phyloP scores from a whole-genome alignment of 768 basidiomycete species.

The Lactarius akahatsu region DNA sequence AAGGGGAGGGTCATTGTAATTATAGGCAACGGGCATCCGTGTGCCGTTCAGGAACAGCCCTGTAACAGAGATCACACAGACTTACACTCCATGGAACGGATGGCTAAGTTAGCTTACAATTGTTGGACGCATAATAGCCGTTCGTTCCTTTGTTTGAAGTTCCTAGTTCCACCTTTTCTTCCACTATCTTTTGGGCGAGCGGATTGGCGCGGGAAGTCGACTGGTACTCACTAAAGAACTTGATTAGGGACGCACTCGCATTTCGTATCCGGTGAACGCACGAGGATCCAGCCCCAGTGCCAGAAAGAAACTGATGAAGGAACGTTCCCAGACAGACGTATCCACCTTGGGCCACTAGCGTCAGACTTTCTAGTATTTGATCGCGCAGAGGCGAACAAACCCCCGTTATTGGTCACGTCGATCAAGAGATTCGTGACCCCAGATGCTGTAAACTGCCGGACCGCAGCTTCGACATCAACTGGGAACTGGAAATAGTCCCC shows the following conservation, averaged over 20 bases:
- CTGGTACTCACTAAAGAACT: conserved; percentile 50
- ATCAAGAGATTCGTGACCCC: conserved; percentile 54
- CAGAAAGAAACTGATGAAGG: conserved; percentile 57
- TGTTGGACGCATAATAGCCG: conserved; percentile 50
- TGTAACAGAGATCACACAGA: background rate
- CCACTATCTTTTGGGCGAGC: conserved; percentile 59
- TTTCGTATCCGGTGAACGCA: conserved; percentile 35
- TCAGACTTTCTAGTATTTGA: background rate
- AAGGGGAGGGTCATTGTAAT: conserved; percentile 36
- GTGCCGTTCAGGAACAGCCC: conserved; percentile 39
- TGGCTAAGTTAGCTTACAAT: conserved; percentile 42
- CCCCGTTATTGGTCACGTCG: conserved; percentile 63
- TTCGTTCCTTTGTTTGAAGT: conserved; percentile 32
- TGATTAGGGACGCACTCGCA: background rate
- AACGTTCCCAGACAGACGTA: conserved; percentile 63
- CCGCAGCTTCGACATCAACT: conserved; percentile 46
- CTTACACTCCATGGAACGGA: background rate
- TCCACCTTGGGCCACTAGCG: conserved; percentile 41
- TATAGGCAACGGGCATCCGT: conserved; percentile 29
- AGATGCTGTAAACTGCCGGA: conserved; percentile 46
- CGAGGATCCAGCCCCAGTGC: conserved; percentile 50
- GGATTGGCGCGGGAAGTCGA: conserved; percentile 53
- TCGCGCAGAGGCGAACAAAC: conserved; percentile 36
- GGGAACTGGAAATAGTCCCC: conserved; percentile 53
- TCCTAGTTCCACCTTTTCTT: conserved; percentile 49